Conservation (phyloP, 1,139 yeast genomes). For the Casaregolazyma lundiana region DNA sequence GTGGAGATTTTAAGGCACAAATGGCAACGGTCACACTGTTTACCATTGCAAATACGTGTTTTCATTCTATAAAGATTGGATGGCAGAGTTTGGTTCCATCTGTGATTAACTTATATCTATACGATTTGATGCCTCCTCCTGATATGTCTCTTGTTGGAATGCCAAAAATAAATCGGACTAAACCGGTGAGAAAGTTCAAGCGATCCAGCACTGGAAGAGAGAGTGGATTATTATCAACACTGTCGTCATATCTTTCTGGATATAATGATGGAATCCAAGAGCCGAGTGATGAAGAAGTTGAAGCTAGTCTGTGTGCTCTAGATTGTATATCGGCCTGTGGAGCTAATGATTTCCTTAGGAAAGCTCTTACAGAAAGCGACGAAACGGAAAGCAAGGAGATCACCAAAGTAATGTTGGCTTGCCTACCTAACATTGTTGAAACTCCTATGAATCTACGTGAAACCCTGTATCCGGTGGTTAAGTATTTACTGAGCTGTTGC, state of each 20-base stretch:
- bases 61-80: conserved; percentile 41
- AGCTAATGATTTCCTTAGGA: conserved; percentile 47
- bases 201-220: conserved; percentile 61
- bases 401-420: conserved; percentile 23
- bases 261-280: conserved; percentile 81
- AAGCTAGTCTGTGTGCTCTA: conserved; percentile 71
- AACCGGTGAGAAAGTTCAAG: conserved; percentile 61
- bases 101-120: conserved; percentile 62
- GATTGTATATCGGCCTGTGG: conserved; percentile 75
- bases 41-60: conserved; percentile 62
- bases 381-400: conserved; percentile 12
- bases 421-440: conserved; percentile 27
- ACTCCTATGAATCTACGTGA: conserved; percentile 20
- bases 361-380: conserved; percentile 18
- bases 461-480: conserved; percentile 21
- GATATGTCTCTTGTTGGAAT: conserved; percentile 14
- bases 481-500: conserved; percentile 26
- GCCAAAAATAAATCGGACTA: conserved; percentile 50
- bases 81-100: conserved; percentile 64
- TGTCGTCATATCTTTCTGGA: conserved; percentile 88
- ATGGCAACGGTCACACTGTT: conserved; percentile 81
- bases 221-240: conserved; percentile 74
- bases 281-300: conserved; percentile 90
- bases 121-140: conserved; percentile 54
- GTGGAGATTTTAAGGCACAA: conserved; percentile 89